phyloP scores from a whole-genome alignment of 345 rosid genomes.

The Diplotaxis tenuifolia region DNA sequence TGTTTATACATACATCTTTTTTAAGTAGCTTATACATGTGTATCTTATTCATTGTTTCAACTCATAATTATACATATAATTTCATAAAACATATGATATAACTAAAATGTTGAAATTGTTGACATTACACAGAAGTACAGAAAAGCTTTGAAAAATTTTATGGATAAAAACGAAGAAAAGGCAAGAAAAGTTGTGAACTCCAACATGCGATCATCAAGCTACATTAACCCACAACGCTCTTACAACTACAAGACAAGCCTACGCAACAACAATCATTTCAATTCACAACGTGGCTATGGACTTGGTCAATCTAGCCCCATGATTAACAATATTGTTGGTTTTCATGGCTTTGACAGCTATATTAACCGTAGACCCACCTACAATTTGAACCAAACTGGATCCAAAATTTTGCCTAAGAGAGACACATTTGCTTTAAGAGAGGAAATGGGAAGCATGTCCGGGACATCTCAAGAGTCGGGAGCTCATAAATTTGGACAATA shows the following conservation, averaged over 20 bases:
- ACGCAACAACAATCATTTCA: neutral
- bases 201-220: constrained; percentile 24
- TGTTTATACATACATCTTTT: neutral
- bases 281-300: neutral
- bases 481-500: constrained; percentile 1
- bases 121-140: constrained; percentile 53
- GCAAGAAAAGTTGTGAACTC: constrained; percentile 15
- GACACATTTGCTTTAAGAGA: neutral
- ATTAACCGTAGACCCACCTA: neutral
- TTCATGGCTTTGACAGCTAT: neutral
- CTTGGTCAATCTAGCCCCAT: constrained; percentile 5
- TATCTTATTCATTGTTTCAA: neutral
- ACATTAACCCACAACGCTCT: neutral
- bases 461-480: constrained; percentile 3
- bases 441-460: neutral
- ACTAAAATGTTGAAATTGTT: constrained; percentile 10
- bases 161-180: constrained; percentile 4
- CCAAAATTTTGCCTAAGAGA: neutral
- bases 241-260: neutral
- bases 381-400: neutral
- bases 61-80: neutral
- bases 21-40: neutral
- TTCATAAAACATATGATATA: neutral
- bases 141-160: constrained; percentile 36
- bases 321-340: neutral